Evolutionary conservation across 495 filamentous ascomycete genomes (phyloP), one percentile per base, ranked within the genome.

Genomic region (Sordaria brevicollis): DNA sequence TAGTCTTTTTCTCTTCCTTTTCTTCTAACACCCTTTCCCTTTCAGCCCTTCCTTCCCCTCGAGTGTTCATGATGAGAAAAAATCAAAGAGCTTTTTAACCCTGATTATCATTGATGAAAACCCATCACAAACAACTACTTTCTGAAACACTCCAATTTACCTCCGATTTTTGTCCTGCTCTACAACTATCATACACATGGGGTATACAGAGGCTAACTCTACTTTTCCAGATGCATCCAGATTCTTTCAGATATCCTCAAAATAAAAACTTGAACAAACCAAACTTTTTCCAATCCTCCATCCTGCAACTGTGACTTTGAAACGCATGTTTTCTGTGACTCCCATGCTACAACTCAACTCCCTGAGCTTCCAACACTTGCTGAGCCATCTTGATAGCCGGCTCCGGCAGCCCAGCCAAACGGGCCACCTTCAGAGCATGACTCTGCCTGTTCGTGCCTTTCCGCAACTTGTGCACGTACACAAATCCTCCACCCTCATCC

Each of bases 351-450:
- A 29, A 70, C 19, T 65, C 68, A 2, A 65, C 71, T 39, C 66
- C 74, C 35, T 68, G 72, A 17, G 41, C 31, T 68, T 74, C 79
- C 67, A 87, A 71, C 4, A 85, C 75, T 66, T 78, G 72, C 69
- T 75, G 76, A 5, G 90, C 91, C 67, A 89, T 77, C 25, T 79
- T 80, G 43, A 92, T 85, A 2, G 87, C 87, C 38, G 83, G 79
- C 67, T 84, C 85, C 5, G 90, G 90, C 66, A 93, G 74, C 74
- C 93, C 93, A 13, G 95, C 96, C 71, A 99, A 78, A 67, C 88
- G 85, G 15, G 96, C 96, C 10, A 98, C 95, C 75, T 96, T 97
- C 62, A 99, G 77, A 31, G 95, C 95, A 81, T 99, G 96, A 54
- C 90, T 93, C 71, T 91, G 81, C 37, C 88, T 87, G 81, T 98